Evolutionary conservation across 768 basidiomycete species (phyloP), one percentile per base, ranked within the genome.

Genomic region (Tulasnella sp.): DNA sequence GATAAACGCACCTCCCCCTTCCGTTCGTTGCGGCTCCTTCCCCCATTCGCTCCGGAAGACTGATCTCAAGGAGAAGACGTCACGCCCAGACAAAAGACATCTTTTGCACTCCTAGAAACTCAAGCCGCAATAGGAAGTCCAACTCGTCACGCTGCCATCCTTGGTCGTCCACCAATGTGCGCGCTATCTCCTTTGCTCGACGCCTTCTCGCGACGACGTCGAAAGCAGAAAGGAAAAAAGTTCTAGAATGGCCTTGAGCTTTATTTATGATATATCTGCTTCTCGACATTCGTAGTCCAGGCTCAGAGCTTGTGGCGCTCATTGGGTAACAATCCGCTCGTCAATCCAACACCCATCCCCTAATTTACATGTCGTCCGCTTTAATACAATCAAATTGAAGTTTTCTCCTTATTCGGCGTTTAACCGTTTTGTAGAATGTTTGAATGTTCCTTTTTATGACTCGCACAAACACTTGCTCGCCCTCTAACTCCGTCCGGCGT

Each of bases 171-270:
- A 44, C 40, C 40, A 40, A 3, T 29, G 5, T 6, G 57, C 61
- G 61, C 61, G 26, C 32, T 67, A 67, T 67, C 61, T 35, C 61
- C 61, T 67, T 67, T 35, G 61, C 61, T 67, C 61, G 51, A 51
- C 51, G 51, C 51, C 51, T 51, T 51, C 51, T 51, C n/a, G 61
- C 61, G 32, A 67, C 29, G 61, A 29, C 61, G 13, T 35, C 32
- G 15, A 67, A 67, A 67, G 61, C 61, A 67, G 35, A 67, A 35
- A 67, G 18, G 16, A 32, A 57, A 57, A 20, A 26, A 61, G 57
- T 29, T 61, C 57, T 61, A 61, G 57, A 61, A 6, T 42, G 42
- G 42, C 42, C 42, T 42, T 42, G 13, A 42, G 7, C 42, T 42
- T 61, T 29, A 5, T 15, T 29, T 29, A n/a, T 32, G n/a, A 13